phyloP scores from a whole-genome alignment of 257 asterid genomes.

The Solanum raphanifolium region DNA sequence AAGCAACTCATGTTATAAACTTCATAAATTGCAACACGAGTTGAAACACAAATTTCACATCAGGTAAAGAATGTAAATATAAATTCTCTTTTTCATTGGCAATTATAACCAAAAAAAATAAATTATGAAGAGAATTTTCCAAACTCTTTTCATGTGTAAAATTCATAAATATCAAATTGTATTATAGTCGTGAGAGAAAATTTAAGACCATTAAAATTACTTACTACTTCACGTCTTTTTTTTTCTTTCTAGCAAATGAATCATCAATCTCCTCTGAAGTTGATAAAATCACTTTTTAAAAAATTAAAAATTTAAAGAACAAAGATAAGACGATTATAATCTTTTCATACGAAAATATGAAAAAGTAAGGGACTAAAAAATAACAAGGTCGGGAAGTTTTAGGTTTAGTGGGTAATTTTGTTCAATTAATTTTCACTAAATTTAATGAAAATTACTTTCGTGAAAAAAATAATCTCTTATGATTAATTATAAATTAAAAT shows the following conservation, averaged over 20 bases:
- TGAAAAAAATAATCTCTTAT: background rate
- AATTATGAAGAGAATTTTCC: background rate
- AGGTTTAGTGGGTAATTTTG: background rate
- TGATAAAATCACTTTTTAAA: background rate
- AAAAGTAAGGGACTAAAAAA: background rate
- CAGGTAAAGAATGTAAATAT: background rate
- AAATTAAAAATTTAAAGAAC: background rate
- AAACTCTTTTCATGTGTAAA: background rate
- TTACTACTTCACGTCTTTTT: background rate
- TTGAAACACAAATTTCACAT: background rate
- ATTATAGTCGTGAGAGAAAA: background rate
- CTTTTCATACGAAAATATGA: background rate
- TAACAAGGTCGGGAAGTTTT: background rate
- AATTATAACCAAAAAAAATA: background rate
- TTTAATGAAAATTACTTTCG: background rate
- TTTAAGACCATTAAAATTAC: background rate
- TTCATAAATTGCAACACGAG: background rate
- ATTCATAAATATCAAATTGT: background rate
- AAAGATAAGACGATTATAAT: background rate
- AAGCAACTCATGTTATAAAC: background rate
- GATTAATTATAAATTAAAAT: background rate
- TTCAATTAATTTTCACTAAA: background rate
- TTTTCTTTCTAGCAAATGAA: background rate
- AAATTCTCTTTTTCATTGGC: background rate
- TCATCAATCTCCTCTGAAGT: background rate